These are phyloP conservation scores for Flaveria robusta DNA, from an alignment of 129 eudicot genomes.

Conservation along the genomic window DNA sequence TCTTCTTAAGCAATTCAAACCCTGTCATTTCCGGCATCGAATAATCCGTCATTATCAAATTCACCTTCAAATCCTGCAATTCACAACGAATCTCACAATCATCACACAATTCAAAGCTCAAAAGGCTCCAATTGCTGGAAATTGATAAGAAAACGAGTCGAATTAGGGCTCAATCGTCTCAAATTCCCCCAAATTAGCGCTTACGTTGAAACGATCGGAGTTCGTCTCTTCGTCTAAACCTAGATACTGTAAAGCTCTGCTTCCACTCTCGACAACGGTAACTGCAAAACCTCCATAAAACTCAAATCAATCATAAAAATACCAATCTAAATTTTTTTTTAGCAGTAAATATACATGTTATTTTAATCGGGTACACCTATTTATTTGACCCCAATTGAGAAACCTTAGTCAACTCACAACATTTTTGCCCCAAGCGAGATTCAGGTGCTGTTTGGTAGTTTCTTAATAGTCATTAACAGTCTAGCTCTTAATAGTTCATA, in stretches of 20 bases:
- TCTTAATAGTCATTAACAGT: too few species aligned
- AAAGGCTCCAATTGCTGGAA: background rate
- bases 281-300: conserved; percentile 44
- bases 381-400: too few species aligned
- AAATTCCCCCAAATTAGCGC: background rate
- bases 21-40: conserved; percentile 99
- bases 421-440: too few species aligned
- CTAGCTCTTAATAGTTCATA: too few species aligned
- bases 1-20: conserved; percentile 81
- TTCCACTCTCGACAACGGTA: conserved; percentile 91
- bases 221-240: conserved; percentile 72
- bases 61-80: conserved; percentile 79
- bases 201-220: conserved; percentile 53
- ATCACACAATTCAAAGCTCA: background rate
- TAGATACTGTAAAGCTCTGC: conserved; percentile 72
- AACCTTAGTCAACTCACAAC: too few species aligned
- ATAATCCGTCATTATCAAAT: conserved; percentile 89
- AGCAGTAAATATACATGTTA: too few species aligned
- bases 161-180: background rate
- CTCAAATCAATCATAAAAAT: background rate
- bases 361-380: too few species aligned
- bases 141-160: background rate
- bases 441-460: too few species aligned
- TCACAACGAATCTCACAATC: background rate
- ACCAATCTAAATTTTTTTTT: too few species aligned